These are phyloP conservation scores for Coemansia asiatica DNA, from an alignment of 192 early-diverging fungal genomes.

Conservation along the genomic window DNA sequence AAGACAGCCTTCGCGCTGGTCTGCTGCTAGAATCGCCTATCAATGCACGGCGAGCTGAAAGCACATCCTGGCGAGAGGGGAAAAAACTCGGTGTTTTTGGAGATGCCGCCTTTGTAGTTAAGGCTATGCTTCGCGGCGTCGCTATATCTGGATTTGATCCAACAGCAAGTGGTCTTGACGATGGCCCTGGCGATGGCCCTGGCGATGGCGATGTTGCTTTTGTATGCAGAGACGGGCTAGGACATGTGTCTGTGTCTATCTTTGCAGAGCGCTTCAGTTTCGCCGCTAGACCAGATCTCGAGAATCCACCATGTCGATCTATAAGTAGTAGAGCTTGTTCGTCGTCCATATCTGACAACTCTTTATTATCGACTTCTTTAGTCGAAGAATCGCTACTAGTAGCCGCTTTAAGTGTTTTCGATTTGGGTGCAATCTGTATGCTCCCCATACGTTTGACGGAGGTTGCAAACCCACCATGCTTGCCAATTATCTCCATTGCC, in stretches of 20 bases:
- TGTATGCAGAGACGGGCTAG: not conserved
- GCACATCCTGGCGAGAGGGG: conserved; percentile 41
- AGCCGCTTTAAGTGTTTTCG: not conserved
- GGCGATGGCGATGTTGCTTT: not conserved
- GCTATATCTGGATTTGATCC: not conserved
- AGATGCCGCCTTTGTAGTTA: not conserved
- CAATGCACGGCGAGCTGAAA: conserved; percentile 40
- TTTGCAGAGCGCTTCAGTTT: no score
- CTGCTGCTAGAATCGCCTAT: conserved; percentile 16
- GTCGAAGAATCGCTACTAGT: not conserved
- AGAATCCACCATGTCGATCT: not conserved
- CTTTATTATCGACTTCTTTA: not conserved
- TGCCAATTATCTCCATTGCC: conserved; percentile 18
- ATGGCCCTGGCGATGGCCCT: not conserved
- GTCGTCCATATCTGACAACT: conserved; percentile 1
- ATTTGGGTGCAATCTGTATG: not conserved
- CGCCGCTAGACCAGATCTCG: not conserved
- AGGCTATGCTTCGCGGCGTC: not conserved
- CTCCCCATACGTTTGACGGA: not conserved
- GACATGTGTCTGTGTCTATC: no score
- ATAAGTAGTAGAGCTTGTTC: not conserved
- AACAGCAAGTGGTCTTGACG: no score
- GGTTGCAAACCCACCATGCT: conserved; percentile 33
- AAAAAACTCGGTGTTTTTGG: conserved; percentile 22
- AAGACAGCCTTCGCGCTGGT: not conserved